Base-by-base conservation (phyloP, 805 yeast genomes). In the Myxozyma lipomycoides region DNA sequence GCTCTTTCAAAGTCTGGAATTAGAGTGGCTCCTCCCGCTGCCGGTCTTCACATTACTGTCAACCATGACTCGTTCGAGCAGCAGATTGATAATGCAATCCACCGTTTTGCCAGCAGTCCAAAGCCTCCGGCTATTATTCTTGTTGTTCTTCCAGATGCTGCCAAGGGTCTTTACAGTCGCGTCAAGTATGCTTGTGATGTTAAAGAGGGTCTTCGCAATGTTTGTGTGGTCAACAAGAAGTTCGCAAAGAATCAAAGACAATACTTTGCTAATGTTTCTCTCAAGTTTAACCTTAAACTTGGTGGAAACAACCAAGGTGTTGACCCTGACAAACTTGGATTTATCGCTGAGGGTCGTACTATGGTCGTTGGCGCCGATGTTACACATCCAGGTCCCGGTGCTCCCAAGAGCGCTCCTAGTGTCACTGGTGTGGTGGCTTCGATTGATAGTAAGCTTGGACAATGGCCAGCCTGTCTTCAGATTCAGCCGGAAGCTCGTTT, bases 221-320 rank as follows among this genome's bases (percentile, higher is more conserved):
- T 28, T 28, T 28, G 34, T 28, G 34, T 28, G 10, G 34, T 28
- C 15, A 10, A 10, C 34, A 28, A 15, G 10, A 28, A 28, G 15
- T 28, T 28, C 44, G 64, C 67, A 26, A 56, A 64, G 21, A 61
- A 47, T 58, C 57, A 45, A 53, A 56, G 47, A 4, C 67, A 61
- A 43, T 67, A 67, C 62, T 62, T 63, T 43, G 68, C 69, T 4
- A 60, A 67, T 34, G 66, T 66, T 52, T 61, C 64, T 18, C 62
- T 66, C 64, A 66, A 66, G 52, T 51, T 67, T 9, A 66, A 67
- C 48, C 51, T 62, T 22, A 66, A 66, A 43, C 55, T 66, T 15
- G 70, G 70, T 26, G 70, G 70, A 37, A 45, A 55, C 2, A 66
- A 66, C 37, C 64, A 62, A 19, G 45, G 52, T 34, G 47, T 65